These are phyloP conservation scores for Saccharum hybrid DNA, from an alignment of 202 grass and related monocot genomes.

Conservation along the genomic window DNA sequence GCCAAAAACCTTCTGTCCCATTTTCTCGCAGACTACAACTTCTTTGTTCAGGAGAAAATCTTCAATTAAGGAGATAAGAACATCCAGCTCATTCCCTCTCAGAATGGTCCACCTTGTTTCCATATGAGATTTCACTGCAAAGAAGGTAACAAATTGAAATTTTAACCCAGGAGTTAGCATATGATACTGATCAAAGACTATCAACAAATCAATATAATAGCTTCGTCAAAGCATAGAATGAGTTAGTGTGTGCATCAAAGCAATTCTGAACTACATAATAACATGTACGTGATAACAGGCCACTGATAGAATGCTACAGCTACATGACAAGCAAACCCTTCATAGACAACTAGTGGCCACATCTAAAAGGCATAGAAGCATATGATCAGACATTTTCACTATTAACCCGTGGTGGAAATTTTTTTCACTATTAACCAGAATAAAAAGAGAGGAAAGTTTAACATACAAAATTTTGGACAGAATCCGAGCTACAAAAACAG, in stretches of 20 bases:
- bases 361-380: slow-evolving; percentile 22
- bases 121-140: slow-evolving; percentile 65
- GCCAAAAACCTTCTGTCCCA: slow-evolving; percentile 36
- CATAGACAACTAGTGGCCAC: neutral
- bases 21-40: slow-evolving; percentile 60
- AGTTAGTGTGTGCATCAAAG: neutral
- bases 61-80: slow-evolving; percentile 62
- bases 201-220: slow-evolving; percentile 1
- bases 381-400: neutral
- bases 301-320: neutral
- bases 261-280: slow-evolving; percentile 14
- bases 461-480: slow-evolving; percentile 13
- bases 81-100: slow-evolving; percentile 50
- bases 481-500: neutral
- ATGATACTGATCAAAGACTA: slow-evolving; percentile 2
- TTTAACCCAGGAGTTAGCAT: neutral
- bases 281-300: neutral
- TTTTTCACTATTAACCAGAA: neutral
- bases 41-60: slow-evolving; percentile 73
- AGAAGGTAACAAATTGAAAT: slow-evolving; percentile 32
- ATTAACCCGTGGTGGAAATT: neutral
- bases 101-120: slow-evolving; percentile 56
- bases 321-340: slow-evolving; percentile 13
- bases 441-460: neutral
- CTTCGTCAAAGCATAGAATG: slow-evolving; percentile 10